phyloP scores from a whole-genome alignment of 495 filamentous ascomycete genomes.

The Cetradonia linearis region DNA sequence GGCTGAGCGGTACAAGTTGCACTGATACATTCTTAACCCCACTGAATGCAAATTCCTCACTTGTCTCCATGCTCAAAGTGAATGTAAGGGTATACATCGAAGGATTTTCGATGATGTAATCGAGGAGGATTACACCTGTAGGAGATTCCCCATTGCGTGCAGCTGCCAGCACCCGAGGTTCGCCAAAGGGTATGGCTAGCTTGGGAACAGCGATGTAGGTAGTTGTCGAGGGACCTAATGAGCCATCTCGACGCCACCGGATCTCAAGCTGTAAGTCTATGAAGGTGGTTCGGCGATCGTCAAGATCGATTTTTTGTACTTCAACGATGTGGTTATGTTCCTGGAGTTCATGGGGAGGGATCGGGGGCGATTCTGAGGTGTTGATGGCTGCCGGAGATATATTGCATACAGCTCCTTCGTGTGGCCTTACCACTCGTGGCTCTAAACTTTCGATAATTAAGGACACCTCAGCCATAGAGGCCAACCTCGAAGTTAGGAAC shows the following conservation, averaged over 20 bases:
- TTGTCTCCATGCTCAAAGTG: slow-evolving; percentile 80
- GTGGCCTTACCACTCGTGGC: slow-evolving; percentile 43
- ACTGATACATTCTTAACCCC: slow-evolving; percentile 70
- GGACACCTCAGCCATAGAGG: slow-evolving; percentile 62
- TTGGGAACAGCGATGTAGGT: slow-evolving; percentile 63
- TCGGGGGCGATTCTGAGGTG: slow-evolving; percentile 27
- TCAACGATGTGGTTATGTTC: slow-evolving; percentile 62
- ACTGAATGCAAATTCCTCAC: slow-evolving; percentile 85
- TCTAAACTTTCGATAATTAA: slow-evolving; percentile 57
- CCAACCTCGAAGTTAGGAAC: slow-evolving; percentile 61
- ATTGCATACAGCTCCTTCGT: slow-evolving; percentile 43
- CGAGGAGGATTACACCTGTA: slow-evolving; percentile 40
- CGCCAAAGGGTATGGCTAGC: slow-evolving; percentile 64
- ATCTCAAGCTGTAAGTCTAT: slow-evolving; percentile 69
- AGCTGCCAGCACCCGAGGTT: slow-evolving; percentile 77
- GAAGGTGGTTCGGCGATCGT: slow-evolving; percentile 62
- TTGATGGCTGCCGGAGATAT: slow-evolving; percentile 34
- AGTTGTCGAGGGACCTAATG: slow-evolving; percentile 39
- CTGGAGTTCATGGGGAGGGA: slow-evolving; percentile 54
- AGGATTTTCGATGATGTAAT: slow-evolving; percentile 83
- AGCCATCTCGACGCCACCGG: slow-evolving; percentile 53
- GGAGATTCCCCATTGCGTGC: slow-evolving; percentile 35
- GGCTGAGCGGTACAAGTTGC: slow-evolving; percentile 67
- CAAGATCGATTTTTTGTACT: slow-evolving; percentile 61
- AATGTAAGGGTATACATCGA: slow-evolving; percentile 92